phyloP scores from a whole-genome alignment of 2,329 filamentous ascomycete species.

The Xylaria sp. region DNA sequence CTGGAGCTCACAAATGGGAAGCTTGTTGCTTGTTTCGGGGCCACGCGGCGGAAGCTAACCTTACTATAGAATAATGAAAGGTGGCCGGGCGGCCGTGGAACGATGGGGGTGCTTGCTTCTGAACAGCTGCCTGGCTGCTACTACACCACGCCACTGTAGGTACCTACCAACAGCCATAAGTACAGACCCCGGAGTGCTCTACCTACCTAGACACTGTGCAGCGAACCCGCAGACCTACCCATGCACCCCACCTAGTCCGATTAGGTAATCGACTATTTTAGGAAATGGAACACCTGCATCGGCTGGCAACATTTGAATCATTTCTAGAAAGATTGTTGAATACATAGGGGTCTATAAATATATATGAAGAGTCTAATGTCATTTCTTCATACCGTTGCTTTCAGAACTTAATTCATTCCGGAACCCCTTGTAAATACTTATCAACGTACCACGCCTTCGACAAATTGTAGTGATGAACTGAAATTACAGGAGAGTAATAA shows the following conservation, averaged over 20 bases:
- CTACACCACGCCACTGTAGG: background rate
- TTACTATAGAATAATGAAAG: slow-evolving; percentile 9
- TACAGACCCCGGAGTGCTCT: background rate
- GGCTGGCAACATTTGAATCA: too few relatives aligned
- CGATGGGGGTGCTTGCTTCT: background rate
- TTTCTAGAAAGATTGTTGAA: too few relatives aligned
- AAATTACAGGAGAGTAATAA: too few relatives aligned
- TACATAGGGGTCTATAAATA: too few relatives aligned
- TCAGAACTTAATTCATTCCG: too few relatives aligned
- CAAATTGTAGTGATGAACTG: too few relatives aligned
- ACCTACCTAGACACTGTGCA: background rate
- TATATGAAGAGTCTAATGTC: too few relatives aligned
- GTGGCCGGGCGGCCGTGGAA: slow-evolving; percentile 17
- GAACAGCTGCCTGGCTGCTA: background rate
- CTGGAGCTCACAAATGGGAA: background rate
- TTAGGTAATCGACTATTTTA: slow-evolving; percentile 12
- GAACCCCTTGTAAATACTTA: too few relatives aligned
- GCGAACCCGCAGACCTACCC: background rate
- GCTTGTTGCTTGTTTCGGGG: slow-evolving; percentile 10
- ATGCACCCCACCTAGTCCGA: slow-evolving; percentile 1
- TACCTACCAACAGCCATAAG: background rate
- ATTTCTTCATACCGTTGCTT: too few relatives aligned
- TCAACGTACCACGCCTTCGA: too few relatives aligned
- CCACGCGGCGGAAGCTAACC: slow-evolving; percentile 22
- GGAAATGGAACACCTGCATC: slow-evolving; percentile 11